These are phyloP conservation scores for Cephalotrichum gorgonifer DNA, from an alignment of 2,329 filamentous ascomycete genomes.

Conservation along the genomic window DNA sequence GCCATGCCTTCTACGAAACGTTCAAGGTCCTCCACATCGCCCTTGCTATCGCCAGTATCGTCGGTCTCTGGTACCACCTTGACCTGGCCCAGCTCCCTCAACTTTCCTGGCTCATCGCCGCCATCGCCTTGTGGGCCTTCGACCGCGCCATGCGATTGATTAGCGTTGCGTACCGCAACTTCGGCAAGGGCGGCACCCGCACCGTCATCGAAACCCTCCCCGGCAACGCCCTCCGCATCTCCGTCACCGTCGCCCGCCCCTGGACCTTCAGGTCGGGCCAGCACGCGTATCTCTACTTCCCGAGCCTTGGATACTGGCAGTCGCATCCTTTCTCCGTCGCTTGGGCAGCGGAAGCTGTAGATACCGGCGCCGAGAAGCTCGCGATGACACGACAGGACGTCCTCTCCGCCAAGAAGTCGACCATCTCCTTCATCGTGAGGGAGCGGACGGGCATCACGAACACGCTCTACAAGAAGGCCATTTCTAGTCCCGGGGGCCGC, in stretches of 20 bases:
- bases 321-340: slow-evolving; percentile 73
- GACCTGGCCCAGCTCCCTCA: slow-evolving; percentile 43
- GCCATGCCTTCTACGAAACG: slow-evolving; percentile 70
- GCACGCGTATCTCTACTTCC: slow-evolving; percentile 73
- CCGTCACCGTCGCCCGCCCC: slow-evolving; percentile 63
- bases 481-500: slow-evolving; percentile 47
- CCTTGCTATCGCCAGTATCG: slow-evolving; percentile 47
- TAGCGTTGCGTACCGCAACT: slow-evolving; percentile 54
- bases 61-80: slow-evolving; percentile 59
- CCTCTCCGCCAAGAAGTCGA: slow-evolving; percentile 48
- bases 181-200: slow-evolving; percentile 55
- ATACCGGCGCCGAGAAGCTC: slow-evolving; percentile 40
- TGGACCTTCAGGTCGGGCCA: slow-evolving; percentile 68
- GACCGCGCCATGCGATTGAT: slow-evolving; percentile 53
- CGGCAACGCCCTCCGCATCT: slow-evolving; percentile 64
- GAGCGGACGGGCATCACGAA: slow-evolving; percentile 66
- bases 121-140: slow-evolving; percentile 55
- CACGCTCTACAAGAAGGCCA: slow-evolving; percentile 57
- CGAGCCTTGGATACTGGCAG: slow-evolving; percentile 59
- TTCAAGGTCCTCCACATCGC: slow-evolving; percentile 66
- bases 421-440: slow-evolving; percentile 62
- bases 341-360: slow-evolving; percentile 60
- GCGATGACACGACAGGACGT: slow-evolving; percentile 51
- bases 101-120: slow-evolving; percentile 47
- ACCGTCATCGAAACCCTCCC: slow-evolving; percentile 67